These are phyloP conservation scores for Lupinus albus DNA, from an alignment of 306 rosid genomes.

Conservation along the genomic window DNA sequence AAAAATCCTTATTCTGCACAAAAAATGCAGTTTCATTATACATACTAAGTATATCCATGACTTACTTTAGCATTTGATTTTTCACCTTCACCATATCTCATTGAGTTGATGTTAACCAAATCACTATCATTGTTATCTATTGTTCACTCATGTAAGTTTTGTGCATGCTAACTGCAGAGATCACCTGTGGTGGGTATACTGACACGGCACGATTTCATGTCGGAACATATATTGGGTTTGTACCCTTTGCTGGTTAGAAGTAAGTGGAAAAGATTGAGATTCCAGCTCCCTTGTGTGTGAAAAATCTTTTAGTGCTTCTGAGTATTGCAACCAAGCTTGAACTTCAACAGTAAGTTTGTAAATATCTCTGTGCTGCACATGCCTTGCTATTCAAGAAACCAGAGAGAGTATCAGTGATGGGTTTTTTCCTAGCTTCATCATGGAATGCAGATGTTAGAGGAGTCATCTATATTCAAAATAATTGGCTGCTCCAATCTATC, in stretches of 20 bases:
- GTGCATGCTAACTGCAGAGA: constrained; percentile 63
- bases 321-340: constrained; percentile 24
- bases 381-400: constrained; percentile 17
- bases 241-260: constrained; percentile 70
- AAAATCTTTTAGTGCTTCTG: constrained; percentile 31
- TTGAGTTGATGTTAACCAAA: constrained; percentile 12
- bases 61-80: background rate
- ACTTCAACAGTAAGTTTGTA: constrained; percentile 23
- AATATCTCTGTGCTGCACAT: constrained; percentile 28
- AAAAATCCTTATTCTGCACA: background rate
- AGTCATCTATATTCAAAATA: too few species aligned
- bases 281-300: constrained; percentile 41
- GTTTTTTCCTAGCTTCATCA: constrained; percentile 10
- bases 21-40: background rate
- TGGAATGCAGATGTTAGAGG: background rate
- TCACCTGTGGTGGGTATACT: constrained; percentile 78
- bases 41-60: background rate
- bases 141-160: background rate
- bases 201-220: constrained; percentile 89
- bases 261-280: constrained; percentile 71
- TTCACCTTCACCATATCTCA: background rate
- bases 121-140: background rate
- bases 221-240: constrained; percentile 77
- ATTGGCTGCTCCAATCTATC: too few species aligned
- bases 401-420: background rate